These are phyloP conservation scores for Karstenula rhodostoma DNA, from an alignment of 2,329 filamentous ascomycete genomes.

Conservation along the genomic window DNA sequence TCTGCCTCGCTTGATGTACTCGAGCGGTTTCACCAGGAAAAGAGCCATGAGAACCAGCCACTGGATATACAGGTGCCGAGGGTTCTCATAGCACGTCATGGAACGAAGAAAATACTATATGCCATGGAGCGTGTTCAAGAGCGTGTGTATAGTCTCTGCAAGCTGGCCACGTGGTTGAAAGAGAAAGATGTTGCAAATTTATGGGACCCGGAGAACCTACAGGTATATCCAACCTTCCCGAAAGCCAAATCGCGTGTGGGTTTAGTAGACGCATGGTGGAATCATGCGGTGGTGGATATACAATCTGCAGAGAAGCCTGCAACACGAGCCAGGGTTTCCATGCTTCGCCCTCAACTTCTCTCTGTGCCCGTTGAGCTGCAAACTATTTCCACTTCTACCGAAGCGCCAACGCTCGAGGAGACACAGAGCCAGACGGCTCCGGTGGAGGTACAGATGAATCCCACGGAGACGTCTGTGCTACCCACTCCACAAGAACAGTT, in stretches of 20 bases:
- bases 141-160: conserved; percentile 72
- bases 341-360: conserved; percentile 36
- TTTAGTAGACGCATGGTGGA: conserved; percentile 40
- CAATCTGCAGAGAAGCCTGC: conserved; percentile 24
- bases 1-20: conserved; percentile 43
- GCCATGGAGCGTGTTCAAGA: conserved; percentile 72
- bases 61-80: conserved; percentile 21
- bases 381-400: conserved; percentile 6
- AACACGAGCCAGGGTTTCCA: conserved; percentile 38
- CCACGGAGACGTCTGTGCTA: conserved; percentile 21
- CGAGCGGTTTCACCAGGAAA: conserved; percentile 23
- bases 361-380: conserved; percentile 17
- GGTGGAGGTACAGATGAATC: conserved; percentile 16
- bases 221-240: conserved; percentile 66
- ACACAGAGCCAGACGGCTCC: not conserved
- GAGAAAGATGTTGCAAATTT: conserved; percentile 59
- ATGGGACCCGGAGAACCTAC: conserved; percentile 31
- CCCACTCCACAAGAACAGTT: conserved; percentile 53
- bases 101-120: conserved; percentile 75
- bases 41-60: conserved; percentile 16
- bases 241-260: conserved; percentile 46
- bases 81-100: conserved; percentile 46
- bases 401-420: not conserved
- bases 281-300: conserved; percentile 34
- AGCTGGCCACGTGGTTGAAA: conserved; percentile 72